These are phyloP conservation scores for Rubroshorea leprosula DNA, from an alignment of 345 rosid species.

Conservation along the genomic window DNA sequence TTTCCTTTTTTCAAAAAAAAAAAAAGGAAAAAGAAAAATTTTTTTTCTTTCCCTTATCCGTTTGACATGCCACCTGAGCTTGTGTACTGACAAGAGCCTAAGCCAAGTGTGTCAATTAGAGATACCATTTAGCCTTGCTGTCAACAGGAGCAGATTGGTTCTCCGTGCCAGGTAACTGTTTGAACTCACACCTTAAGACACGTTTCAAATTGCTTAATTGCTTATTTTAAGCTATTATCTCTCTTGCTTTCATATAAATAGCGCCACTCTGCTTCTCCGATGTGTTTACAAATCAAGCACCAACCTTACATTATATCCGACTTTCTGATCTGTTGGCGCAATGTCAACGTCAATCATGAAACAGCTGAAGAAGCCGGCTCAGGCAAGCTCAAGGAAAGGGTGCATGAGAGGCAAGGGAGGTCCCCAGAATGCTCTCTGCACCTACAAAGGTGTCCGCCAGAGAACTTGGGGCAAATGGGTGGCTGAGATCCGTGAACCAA, in stretches of 20 bases:
- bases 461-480: constrained; percentile 99
- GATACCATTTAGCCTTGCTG: constrained; percentile 7
- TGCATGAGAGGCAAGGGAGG: constrained; percentile 99
- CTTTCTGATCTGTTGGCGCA: neutral
- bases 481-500: constrained; percentile 94
- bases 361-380: constrained; percentile 45
- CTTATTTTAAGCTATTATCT: constrained; percentile 10
- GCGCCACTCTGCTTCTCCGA: neutral
- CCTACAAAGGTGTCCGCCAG: constrained; percentile 94
- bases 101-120: constrained; percentile 17
- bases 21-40: no score
- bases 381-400: constrained; percentile 87
- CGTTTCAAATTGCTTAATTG: constrained; percentile 31
- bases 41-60: neutral
- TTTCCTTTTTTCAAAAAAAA: neutral
- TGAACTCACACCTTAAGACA: constrained; percentile 26
- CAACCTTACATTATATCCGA: neutral
- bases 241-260: constrained; percentile 16
- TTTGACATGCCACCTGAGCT: constrained; percentile 18
- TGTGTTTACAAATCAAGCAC: constrained; percentile 16
- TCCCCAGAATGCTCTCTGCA: constrained; percentile 81
- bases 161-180: constrained; percentile 39
- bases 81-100: constrained; percentile 11
- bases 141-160: constrained; percentile 39
- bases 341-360: constrained; percentile 14